Conservation (phyloP, 169 alveolate species). For the Cryptosporidium parvum region DNA sequence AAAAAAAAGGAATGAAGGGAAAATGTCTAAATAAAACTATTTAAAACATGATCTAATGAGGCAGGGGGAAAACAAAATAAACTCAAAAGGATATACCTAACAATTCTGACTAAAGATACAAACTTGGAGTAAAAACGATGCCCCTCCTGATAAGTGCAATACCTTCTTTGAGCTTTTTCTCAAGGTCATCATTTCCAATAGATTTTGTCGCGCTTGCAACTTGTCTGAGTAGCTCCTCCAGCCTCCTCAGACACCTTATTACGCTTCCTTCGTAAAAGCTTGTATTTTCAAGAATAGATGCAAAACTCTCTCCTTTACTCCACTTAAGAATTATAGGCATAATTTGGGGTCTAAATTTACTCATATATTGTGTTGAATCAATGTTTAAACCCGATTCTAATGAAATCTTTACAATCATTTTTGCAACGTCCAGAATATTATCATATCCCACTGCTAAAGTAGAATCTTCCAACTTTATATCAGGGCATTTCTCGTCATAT, state of each 20-base stretch:
- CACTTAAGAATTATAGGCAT: conserved; percentile 95
- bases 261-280: conserved; percentile 98
- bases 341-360: conserved; percentile 91
- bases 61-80: not conserved
- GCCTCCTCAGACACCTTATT: conserved; percentile 93
- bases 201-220: conserved; percentile 95
- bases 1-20: not conserved
- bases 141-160: conserved; percentile 95
- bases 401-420: conserved; percentile 81
- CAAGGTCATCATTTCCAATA: conserved; percentile 95
- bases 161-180: conserved; percentile 92
- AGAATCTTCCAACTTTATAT: conserved; percentile 78
- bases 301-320: conserved; percentile 96
- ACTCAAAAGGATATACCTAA: not conserved
- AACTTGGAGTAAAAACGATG: conserved; percentile 98
- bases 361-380: conserved; percentile 90
- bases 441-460: conserved; percentile 77
- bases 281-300: conserved; percentile 92
- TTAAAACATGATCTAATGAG: not conserved
- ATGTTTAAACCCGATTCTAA: conserved; percentile 83
- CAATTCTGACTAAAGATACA: conserved; percentile 84
- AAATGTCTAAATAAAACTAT: not conserved
- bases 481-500: conserved; percentile 88
- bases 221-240: conserved; percentile 98
- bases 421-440: conserved; percentile 81